A percentile compares a stretch with the other conserved stretches of the same genome.
These are phyloP conservation scores for Haplosporangium gracile DNA, from an alignment of 192 early-diverging fungal genomes.

Conservation along the genomic window DNA sequence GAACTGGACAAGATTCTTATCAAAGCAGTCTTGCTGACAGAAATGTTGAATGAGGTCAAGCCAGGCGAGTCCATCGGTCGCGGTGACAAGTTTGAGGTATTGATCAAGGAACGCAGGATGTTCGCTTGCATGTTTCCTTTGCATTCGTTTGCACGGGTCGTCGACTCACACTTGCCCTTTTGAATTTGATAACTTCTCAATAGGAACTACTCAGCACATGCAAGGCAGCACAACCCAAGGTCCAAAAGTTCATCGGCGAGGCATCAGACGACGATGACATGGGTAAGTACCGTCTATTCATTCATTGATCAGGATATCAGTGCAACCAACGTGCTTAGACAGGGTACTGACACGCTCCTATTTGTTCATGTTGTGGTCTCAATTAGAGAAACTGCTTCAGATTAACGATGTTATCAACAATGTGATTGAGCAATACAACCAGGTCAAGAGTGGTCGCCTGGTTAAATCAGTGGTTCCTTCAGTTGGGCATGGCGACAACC, in stretches of 20 bases:
- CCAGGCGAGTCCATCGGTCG: conserved; percentile 66
- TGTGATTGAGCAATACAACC: conserved; percentile 78
- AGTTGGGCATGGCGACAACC: neutral
- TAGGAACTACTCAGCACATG: conserved; percentile 78
- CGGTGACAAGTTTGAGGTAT: conserved; percentile 66
- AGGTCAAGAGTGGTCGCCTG: conserved; percentile 65
- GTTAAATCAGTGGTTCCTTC: conserved; percentile 40
- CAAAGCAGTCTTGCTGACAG: conserved; percentile 82
- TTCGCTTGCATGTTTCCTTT: neutral
- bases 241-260: conserved; percentile 82
- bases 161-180: neutral
- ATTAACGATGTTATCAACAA: conserved; percentile 90
- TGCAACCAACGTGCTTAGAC: neutral
- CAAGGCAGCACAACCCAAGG: conserved; percentile 79
- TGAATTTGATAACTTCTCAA: neutral
- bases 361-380: neutral
- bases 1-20: conserved; percentile 89
- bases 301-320: neutral
- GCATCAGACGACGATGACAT: conserved; percentile 83
- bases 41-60: conserved; percentile 82
- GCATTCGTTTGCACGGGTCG: neutral
- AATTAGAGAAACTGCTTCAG: conserved; percentile 73
- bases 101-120: neutral
- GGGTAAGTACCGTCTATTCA: conserved; percentile 60
- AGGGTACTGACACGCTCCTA: neutral